These are phyloP conservation scores for Ceratorhiza oryzae-sativae DNA, from an alignment of 1,284 basidiomycete species.

Conservation along the genomic window DNA sequence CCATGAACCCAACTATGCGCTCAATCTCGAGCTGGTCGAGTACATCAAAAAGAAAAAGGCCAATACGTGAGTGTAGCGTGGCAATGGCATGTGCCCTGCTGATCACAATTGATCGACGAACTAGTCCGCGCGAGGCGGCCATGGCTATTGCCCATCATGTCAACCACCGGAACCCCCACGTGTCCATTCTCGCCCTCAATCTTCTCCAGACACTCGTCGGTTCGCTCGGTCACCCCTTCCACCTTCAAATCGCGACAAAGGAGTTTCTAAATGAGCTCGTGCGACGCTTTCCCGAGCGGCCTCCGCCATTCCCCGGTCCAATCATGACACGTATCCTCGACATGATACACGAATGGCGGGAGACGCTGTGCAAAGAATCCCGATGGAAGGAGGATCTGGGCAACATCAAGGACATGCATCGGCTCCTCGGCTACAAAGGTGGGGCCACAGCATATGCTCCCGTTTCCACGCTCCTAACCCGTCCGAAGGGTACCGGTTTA, in stretches of 20 bases:
- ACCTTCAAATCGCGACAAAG: conserved; percentile 98
- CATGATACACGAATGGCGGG: conserved; percentile 94
- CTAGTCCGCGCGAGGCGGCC: conserved; percentile 85
- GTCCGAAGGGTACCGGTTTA: conserved; percentile 81
- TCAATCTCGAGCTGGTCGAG: conserved; percentile 93
- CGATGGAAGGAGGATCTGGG: conserved; percentile 97
- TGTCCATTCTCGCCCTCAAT: conserved; percentile 81
- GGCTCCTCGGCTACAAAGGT: conserved; percentile 93
- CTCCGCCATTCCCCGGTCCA: conserved; percentile 91
- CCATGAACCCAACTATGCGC: conserved; percentile 88
- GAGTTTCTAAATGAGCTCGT: conserved; percentile 99
- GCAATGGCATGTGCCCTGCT: not conserved
- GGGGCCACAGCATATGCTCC: conserved; percentile 38
- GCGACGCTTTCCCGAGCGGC: conserved; percentile 95
- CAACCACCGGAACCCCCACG: conserved; percentile 90
- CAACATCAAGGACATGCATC: conserved; percentile 98
- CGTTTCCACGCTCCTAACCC: conserved; percentile 11
- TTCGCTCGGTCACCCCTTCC: conserved; percentile 95
- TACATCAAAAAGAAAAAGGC: conserved; percentile 95
- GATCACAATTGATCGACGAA: conserved; percentile 21
- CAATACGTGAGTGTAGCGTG: conserved; percentile 74
- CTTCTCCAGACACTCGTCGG: conserved; percentile 94
- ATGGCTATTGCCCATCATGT: conserved; percentile 82
- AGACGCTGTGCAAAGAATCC: conserved; percentile 87
- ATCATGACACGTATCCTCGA: conserved; percentile 96